phyloP scores from a whole-genome alignment of 2,329 filamentous ascomycete species.

The Botryotinia globosa region DNA sequence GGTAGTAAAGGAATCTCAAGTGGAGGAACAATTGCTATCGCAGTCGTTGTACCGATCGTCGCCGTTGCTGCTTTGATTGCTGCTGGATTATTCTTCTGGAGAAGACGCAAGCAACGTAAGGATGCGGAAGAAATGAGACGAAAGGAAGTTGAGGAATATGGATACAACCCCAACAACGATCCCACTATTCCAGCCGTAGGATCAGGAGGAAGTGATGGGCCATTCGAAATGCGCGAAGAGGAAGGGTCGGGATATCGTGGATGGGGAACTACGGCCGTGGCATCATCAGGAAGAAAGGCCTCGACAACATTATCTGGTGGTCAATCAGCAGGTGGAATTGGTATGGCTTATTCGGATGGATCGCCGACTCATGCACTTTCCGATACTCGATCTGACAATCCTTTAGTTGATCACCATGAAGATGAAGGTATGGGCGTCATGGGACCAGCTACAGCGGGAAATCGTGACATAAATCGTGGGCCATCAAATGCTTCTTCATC shows the following conservation, averaged over 20 bases:
- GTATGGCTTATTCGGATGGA: constrained; percentile 69
- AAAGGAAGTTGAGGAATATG: constrained; percentile 96
- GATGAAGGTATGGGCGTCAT: constrained; percentile 81
- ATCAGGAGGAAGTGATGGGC: constrained; percentile 46
- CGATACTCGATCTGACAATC: constrained; percentile 68
- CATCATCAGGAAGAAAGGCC: constrained; percentile 73
- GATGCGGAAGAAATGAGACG: constrained; percentile 81
- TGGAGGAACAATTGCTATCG: constrained; percentile 78
- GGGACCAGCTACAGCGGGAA: constrained; percentile 66
- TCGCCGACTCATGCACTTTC: constrained; percentile 65
- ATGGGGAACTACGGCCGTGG: constrained; percentile 77
- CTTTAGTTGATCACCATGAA: constrained; percentile 54
- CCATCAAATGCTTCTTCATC: constrained; percentile 95
- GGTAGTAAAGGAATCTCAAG: constrained; percentile 37
- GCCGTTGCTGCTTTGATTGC: constrained; percentile 79
- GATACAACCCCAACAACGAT: constrained; percentile 96
- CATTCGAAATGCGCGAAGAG: constrained; percentile 76
- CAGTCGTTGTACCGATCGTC: constrained; percentile 89
- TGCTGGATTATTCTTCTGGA: constrained; percentile 79
- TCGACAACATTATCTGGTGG: constrained; percentile 88
- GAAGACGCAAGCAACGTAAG: constrained; percentile 81
- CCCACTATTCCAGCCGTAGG: constrained; percentile 66
- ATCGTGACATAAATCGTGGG: constrained; percentile 79
- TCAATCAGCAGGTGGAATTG: constrained; percentile 49
- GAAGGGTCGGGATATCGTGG: constrained; percentile 80